phyloP scores from a whole-genome alignment of 805 yeast species.

The Ogataea degrootiae region DNA sequence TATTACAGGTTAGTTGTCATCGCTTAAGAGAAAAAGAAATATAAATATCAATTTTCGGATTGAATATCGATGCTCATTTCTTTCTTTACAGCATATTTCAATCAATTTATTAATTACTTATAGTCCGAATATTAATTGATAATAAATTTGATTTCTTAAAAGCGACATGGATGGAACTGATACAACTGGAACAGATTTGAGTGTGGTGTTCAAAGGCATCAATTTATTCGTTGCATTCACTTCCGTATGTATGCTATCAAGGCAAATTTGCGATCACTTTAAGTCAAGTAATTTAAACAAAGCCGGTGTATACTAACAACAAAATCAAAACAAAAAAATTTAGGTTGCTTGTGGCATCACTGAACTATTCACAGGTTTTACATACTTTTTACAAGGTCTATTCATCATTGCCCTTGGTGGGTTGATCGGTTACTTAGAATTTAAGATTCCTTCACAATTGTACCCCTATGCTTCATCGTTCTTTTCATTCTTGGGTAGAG shows the following conservation, averaged over 20 bases:
- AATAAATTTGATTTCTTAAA: not conserved
- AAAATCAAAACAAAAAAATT: not conserved
- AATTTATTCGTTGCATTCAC: conserved; percentile 54
- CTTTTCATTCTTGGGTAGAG: conserved; percentile 72
- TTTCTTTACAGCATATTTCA: no score
- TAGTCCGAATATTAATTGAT: not conserved
- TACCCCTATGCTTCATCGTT: conserved; percentile 62
- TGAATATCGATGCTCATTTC: no score
- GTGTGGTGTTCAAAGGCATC: conserved; percentile 43
- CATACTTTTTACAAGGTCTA: conserved; percentile 52
- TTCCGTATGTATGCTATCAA: conserved; percentile 35
- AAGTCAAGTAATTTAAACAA: not conserved
- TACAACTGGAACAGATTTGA: conserved; percentile 38
- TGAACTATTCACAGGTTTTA: conserved; percentile 39
- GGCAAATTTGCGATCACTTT: no score
- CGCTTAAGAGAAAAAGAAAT: no score
- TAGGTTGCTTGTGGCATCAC: conserved; percentile 45
- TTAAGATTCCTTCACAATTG: conserved; percentile 53
- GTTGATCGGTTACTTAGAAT: conserved; percentile 44
- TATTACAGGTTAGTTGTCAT: no score
- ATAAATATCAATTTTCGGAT: no score
- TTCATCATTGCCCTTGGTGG: conserved; percentile 53
- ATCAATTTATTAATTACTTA: no score
- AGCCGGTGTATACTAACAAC: not conserved
- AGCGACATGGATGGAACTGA: conserved; percentile 33